These are phyloP conservation scores for Bryum argenteum DNA, from an alignment of 225 moss, liverwort and hornwort genomes.

Conservation along the genomic window DNA sequence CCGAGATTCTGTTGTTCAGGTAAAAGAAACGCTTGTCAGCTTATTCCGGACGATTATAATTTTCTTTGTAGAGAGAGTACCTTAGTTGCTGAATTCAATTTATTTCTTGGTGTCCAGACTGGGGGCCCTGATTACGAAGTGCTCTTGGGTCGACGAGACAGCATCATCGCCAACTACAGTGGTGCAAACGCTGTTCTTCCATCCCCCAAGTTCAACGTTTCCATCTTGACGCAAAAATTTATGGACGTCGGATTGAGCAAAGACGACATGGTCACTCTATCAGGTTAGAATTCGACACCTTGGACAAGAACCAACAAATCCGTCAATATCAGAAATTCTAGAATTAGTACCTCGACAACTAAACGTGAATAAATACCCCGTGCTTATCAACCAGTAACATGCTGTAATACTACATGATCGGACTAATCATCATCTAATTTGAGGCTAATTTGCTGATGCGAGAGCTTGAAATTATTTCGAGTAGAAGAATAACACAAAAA, in stretches of 20 bases:
- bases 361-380: no score
- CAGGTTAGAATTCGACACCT: slow-evolving; percentile 43
- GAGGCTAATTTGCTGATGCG: no score
- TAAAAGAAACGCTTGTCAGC: not conserved
- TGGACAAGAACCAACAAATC: not conserved
- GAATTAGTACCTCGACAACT: not conserved
- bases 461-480: no score
- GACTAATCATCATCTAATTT: not conserved
- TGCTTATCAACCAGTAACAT: not conserved
- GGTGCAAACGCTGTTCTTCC: slow-evolving; percentile 55
- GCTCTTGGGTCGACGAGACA: slow-evolving; percentile 70
- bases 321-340: not conserved
- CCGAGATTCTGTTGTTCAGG: slow-evolving; percentile 55
- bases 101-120: slow-evolving; percentile 32
- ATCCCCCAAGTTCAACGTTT: slow-evolving; percentile 46
- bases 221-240: slow-evolving; percentile 44
- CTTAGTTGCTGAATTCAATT: no score
- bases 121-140: slow-evolving; percentile 68
- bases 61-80: not conserved
- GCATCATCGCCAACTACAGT: slow-evolving; percentile 49
- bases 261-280: slow-evolving; percentile 67
- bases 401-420: not conserved
- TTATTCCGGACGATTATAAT: no score
- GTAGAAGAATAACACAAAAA: no score
- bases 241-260: slow-evolving; percentile 40